These are phyloP conservation scores for Fusarium keratoplasticum DNA, from an alignment of 2,329 filamentous ascomycete species.

Conservation along the genomic window DNA sequence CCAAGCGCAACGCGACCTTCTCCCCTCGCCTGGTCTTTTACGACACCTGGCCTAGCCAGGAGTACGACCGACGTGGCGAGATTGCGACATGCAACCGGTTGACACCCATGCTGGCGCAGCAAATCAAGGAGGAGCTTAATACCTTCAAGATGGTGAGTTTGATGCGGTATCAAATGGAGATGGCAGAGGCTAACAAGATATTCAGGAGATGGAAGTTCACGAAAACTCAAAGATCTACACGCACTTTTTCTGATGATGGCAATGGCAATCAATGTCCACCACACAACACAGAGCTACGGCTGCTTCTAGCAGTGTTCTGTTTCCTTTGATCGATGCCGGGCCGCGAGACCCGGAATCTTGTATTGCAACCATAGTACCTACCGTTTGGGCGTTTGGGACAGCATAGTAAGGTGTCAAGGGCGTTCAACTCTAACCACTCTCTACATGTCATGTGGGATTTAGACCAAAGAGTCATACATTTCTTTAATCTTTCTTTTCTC, in stretches of 20 bases:
- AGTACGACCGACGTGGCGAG: constrained; percentile 96
- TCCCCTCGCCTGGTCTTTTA: constrained; percentile 95
- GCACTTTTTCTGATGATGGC: constrained; percentile 91
- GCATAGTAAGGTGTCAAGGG: constrained; percentile 70
- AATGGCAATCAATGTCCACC: constrained; percentile 41
- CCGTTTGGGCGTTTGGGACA: constrained; percentile 65
- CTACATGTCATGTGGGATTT: constrained; percentile 51
- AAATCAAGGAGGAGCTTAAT: constrained; percentile 99
- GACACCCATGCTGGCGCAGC: constrained; percentile 96
- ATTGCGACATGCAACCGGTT: constrained; percentile 98
- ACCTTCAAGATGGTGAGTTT: constrained; percentile 88
- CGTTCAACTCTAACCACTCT: constrained; percentile 58
- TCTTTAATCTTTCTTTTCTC: constrained; percentile 49
- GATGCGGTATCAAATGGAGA: neutral
- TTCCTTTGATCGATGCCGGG: constrained; percentile 42
- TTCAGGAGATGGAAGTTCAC: constrained; percentile 98
- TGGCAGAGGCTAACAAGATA: constrained; percentile 51
- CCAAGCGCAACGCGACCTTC: constrained; percentile 77
- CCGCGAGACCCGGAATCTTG: constrained; percentile 54
- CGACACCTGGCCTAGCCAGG: constrained; percentile 94
- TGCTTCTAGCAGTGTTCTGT: constrained; percentile 41
- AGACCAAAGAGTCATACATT: constrained; percentile 52
- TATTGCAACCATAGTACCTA: constrained; percentile 63
- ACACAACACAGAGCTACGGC: constrained; percentile 39
- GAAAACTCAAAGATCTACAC: constrained; percentile 99